These are phyloP conservation scores for Aspergillus caelatus DNA, from an alignment of 2,329 filamentous ascomycete species.

Conservation along the genomic window DNA sequence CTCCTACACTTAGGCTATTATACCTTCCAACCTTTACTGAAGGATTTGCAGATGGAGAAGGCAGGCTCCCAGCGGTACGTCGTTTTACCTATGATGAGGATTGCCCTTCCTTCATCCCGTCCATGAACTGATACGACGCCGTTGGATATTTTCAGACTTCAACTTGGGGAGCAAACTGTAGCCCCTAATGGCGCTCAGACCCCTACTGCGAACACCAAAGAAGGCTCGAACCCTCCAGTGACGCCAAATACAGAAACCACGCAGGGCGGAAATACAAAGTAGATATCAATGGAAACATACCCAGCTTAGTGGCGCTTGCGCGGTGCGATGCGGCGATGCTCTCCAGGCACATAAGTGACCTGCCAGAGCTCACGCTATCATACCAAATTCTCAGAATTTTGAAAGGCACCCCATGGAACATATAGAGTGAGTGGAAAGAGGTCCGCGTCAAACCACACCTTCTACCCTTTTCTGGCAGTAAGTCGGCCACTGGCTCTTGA, in stretches of 20 bases:
- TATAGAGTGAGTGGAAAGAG: not conserved
- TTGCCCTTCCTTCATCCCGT: not conserved
- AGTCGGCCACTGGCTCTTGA: not conserved
- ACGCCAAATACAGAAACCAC: not conserved
- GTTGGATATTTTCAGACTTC: not conserved
- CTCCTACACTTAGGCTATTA: slow-evolving; percentile 40
- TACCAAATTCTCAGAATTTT: not conserved
- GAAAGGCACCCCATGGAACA: not conserved
- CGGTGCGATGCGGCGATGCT: not conserved
- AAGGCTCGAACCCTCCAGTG: too few relatives aligned
- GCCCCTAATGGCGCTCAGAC: not conserved
- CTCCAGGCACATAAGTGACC: not conserved
- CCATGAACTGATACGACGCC: not conserved
- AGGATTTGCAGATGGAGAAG: slow-evolving; percentile 38
- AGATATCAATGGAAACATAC: not conserved
- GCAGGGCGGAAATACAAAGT: not conserved
- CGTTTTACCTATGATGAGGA: not conserved
- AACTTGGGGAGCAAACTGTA: not conserved
- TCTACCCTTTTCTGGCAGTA: not conserved
- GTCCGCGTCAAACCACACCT: not conserved
- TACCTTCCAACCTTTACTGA: slow-evolving; percentile 46
- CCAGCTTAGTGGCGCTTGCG: not conserved
- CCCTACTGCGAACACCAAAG: not conserved
- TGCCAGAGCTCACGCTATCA: not conserved
- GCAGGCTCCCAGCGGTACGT: slow-evolving; percentile 17